Base-by-base conservation (phyloP, 2,329 filamentous ascomycete genomes). In the Xylariales sp. region DNA sequence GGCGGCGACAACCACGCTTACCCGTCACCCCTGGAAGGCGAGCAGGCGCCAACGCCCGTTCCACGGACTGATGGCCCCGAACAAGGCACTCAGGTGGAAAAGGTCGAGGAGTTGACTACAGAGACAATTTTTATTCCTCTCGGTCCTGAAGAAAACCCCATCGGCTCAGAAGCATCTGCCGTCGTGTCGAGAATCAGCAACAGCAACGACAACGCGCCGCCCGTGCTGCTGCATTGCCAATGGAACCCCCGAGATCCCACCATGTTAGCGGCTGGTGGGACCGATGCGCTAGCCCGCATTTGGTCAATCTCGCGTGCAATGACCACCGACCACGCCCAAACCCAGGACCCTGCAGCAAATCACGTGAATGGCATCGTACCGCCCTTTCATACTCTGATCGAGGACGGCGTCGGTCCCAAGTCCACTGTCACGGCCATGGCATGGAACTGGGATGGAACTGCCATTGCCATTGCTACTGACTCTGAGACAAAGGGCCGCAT, bases 281-380 rank as follows among this genome's bases (percentile, higher is more conserved):
- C 77, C 59, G 79, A 83, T 69, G 76, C 78, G 63, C 76, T 83
- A 76, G 79, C 78, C 69, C 78, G 78, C 48, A 70, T 83, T 64
- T 83, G 79, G 78, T 81, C 74, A 45, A 61, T 83, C 50, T 72
- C 74, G 59, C 73, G 72, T 70, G 67, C 66, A 56, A 62, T 69
- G 51, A 63, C 65, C 49, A 54, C 66, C 43, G 62, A 63, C 36
- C 51, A 57, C 29, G 56, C 56, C 37, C 51, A 57, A 29, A 56
- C 56, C 37, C 52, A 55, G 38, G 64, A 69, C 62, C 61, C 62
- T 61, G 65, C 64, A 60, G 57, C 61, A 43, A 56, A 57, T 68
- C 67, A 71, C 66, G 68, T 70, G 66, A 61, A 51, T 19, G 30
- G 49, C 40, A 44, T 50, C 44, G 59, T 60, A 45, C 65, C 64